Conservation (phyloP, 2,329 filamentous ascomycete species). For the Fusarium acutatum region DNA sequence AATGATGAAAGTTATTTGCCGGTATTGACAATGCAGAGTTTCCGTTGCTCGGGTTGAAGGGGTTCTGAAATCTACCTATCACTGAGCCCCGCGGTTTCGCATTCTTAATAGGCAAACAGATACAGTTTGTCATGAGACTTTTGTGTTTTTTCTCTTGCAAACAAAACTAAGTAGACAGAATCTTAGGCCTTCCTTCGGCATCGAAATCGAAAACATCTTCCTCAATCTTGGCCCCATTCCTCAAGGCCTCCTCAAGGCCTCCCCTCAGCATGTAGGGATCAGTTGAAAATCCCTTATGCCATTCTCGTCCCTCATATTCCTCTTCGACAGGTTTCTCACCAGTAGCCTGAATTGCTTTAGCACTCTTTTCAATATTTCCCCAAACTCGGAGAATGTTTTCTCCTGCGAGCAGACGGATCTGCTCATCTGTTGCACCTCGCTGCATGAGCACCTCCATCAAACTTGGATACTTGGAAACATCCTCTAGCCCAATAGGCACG, state of each 20-base stretch:
- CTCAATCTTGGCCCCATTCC: constrained; percentile 9
- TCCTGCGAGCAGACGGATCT: constrained; percentile 38
- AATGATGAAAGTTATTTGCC: too few relatives aligned
- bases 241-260: constrained; percentile 26
- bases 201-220: constrained; percentile 8
- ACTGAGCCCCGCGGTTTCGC: background rate
- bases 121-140: background rate
- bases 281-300: constrained; percentile 39
- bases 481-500: constrained; percentile 43
- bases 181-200: background rate
- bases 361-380: constrained; percentile 40
- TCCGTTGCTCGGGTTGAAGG: background rate
- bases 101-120: background rate
- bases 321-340: constrained; percentile 42
- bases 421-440: constrained; percentile 44
- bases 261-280: constrained; percentile 39
- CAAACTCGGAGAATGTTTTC: constrained; percentile 45
- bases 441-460: constrained; percentile 43
- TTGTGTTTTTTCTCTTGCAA: too few relatives aligned
- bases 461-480: constrained; percentile 48
- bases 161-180: background rate
- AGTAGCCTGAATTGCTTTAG: constrained; percentile 31
- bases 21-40: too few relatives aligned
- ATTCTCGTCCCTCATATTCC: constrained; percentile 41
- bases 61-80: background rate